Evolutionary conservation across 176 grass and related monocot species (phyloP), one percentile per base, ranked within the genome.

Genomic region (Aegilops longissima): DNA sequence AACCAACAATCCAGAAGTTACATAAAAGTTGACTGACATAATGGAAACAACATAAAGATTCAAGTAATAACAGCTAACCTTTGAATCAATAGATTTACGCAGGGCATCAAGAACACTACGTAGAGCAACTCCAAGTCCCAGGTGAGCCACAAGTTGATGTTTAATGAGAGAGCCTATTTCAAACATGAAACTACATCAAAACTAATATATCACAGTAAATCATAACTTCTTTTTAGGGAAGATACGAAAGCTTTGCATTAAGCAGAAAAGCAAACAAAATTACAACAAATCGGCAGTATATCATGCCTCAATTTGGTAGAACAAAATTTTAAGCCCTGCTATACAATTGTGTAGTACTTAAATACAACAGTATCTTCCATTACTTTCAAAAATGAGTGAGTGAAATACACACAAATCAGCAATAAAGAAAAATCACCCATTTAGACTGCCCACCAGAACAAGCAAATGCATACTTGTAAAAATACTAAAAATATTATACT

Each of bases 31-130:
- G 13, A 8, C 3, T 54, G 51, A 17, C 23, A 70, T 21, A 70
- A 17, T 78, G 45, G 13, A 79, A 44, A 74, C 27, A 73, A 80
- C 12, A 58, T 66, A 84, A n/a, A 33, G 66, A 88, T 66, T 54
- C 38, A 62, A 40, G 31, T 25, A 54, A 93, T 9, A 13, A 78
- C 51, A 88, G 36, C 85, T 45, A 80, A 98, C 96, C 88, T 98
- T 98, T 80, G 96, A 98, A 90, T 98, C 96, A 65, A 94, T 78
- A 86, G 92, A 84, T 98, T 95, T 98, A 71, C 96, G 92, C 92
- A 95, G 81, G 34, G 90, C 88, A 89, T 98, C 96, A 90, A 98
- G 93, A 94, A 98, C 96, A 56, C 86, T 88, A 36, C 96, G 92
- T 80, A 94, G 71, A 88, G 96, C 96, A 78, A 91, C 92, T 66